Conservation (phyloP, 371 early-diverging fungal genomes). For the Rhizopus microsporus region DNA sequence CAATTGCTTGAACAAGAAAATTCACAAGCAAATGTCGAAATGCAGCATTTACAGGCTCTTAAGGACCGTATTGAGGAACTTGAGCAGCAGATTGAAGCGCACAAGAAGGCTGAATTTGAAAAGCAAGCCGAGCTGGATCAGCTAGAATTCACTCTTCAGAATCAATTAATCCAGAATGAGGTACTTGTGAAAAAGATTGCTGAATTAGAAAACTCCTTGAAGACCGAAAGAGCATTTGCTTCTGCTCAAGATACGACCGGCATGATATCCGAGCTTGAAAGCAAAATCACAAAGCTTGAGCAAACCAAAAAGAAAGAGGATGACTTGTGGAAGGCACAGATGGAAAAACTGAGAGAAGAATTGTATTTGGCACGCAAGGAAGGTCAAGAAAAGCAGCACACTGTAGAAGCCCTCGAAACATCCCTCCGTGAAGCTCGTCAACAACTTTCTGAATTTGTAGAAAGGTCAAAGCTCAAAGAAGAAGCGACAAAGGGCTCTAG, state of each 20-base stretch:
- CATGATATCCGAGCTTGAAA: slow-evolving; percentile 30
- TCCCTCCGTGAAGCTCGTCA: slow-evolving; percentile 8
- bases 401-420: slow-evolving; percentile 7
- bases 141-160: slow-evolving; percentile 7
- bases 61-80: slow-evolving; percentile 25
- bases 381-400: slow-evolving; percentile 6
- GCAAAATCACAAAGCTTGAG: slow-evolving; percentile 17
- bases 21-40: slow-evolving; percentile 15
- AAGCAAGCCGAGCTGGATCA: slow-evolving; percentile 12
- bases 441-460: not conserved
- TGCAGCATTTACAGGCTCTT: slow-evolving; percentile 15
- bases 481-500: not conserved
- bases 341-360: slow-evolving; percentile 13
- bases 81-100: slow-evolving; percentile 23
- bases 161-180: slow-evolving; percentile 10
- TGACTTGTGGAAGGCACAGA: slow-evolving; percentile 11
- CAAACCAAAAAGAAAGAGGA: slow-evolving; percentile 20
- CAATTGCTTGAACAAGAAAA: slow-evolving; percentile 10
- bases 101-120: slow-evolving; percentile 7
- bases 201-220: slow-evolving; percentile 19
- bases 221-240: slow-evolving; percentile 24
- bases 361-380: slow-evolving; percentile 11
- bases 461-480: not conserved
- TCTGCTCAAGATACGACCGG: slow-evolving; percentile 28
- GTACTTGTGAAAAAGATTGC: slow-evolving; percentile 17